These are phyloP conservation scores for Gillenia trifoliata DNA, from an alignment of 306 rosid genomes.

Conservation along the genomic window DNA sequence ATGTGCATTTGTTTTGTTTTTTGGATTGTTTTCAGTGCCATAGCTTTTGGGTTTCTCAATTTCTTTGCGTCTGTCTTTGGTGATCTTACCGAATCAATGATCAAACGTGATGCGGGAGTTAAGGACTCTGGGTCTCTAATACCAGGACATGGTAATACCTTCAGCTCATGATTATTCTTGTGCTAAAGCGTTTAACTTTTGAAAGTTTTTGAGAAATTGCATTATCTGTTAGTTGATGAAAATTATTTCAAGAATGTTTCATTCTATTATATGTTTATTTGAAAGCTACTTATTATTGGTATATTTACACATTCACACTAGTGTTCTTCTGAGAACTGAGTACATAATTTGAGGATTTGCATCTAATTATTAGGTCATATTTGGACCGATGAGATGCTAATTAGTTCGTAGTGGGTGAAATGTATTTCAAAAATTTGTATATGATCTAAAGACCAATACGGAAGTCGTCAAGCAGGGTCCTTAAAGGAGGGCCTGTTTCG, in stretches of 20 bases:
- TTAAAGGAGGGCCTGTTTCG: not conserved
- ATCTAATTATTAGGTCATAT: not conserved
- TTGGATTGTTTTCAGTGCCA: conserved; percentile 43
- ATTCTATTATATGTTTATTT: not conserved
- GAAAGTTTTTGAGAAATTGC: not conserved
- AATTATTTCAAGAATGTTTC: conserved; percentile 1
- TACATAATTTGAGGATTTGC: not conserved
- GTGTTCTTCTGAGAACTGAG: not conserved
- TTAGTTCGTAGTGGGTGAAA: not conserved
- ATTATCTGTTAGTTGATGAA: not conserved
- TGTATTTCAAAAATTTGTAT: not conserved
- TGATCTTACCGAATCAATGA: conserved; percentile 97
- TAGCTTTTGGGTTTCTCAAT: conserved; percentile 75
- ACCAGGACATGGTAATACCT: conserved; percentile 88
- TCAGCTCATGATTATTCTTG: conserved; percentile 11
- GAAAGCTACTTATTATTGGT: not conserved
- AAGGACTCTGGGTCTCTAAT: conserved; percentile 95
- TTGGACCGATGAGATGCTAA: not conserved
- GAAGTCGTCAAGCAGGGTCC: not conserved
- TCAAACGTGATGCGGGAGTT: conserved; percentile 96
- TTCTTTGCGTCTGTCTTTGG: conserved; percentile 88
- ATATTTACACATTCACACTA: not conserved
- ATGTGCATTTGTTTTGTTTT: conserved; percentile 7
- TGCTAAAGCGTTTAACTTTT: conserved; percentile 7
- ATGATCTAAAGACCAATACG: not conserved